These are phyloP conservation scores for Inosperma sp. DNA, from an alignment of 768 basidiomycete genomes.

Conservation along the genomic window DNA sequence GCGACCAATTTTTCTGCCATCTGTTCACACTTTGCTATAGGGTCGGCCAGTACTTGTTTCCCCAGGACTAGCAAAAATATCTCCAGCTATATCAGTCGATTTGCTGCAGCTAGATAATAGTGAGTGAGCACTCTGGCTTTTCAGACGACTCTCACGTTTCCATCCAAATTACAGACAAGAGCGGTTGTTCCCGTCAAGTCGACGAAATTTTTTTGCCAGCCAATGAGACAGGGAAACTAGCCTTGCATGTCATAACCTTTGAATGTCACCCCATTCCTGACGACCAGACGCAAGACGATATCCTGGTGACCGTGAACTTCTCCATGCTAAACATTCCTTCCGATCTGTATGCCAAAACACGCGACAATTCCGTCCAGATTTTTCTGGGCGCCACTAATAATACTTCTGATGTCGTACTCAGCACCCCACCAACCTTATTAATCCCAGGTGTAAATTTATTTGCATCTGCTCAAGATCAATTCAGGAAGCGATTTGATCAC, in stretches of 20 bases:
- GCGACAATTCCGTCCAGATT: constrained; percentile 6
- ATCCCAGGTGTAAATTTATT: neutral
- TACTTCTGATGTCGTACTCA: neutral
- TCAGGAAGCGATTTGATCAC: constrained; percentile 1
- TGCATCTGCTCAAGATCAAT: neutral
- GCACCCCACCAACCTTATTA: neutral
- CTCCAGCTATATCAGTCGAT: no score
- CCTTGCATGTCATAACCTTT: neutral
- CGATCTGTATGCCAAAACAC: neutral
- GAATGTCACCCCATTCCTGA: neutral
- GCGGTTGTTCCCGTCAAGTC: no score
- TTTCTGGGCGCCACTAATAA: neutral
- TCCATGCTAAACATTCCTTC: constrained; percentile 1
- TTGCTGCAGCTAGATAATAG: no score
- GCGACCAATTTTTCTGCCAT: no score
- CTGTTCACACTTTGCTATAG: no score
- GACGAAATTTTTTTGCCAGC: no score
- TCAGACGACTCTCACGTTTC: no score
- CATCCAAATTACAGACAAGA: no score
- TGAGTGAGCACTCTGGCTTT: no score
- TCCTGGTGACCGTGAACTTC: constrained; percentile 7
- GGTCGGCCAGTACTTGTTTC: no score
- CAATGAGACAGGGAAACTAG: neutral
- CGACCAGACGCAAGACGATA: neutral
- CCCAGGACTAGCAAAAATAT: no score